These are phyloP conservation scores for Nicotiana attenuata DNA, from an alignment of 257 asterid species.

Conservation along the genomic window DNA sequence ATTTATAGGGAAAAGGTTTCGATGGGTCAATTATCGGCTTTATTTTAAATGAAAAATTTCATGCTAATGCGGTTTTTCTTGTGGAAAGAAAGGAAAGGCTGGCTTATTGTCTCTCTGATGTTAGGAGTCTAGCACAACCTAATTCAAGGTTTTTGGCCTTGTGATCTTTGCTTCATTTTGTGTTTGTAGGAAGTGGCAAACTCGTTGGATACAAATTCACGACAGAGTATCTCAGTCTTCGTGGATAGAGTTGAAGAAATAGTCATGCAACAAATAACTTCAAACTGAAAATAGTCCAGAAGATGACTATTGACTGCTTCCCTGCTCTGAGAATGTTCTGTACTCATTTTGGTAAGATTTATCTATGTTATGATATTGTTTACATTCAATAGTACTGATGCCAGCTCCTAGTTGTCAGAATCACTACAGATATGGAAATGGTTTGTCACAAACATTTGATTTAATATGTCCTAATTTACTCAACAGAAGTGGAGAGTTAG, in stretches of 20 bases:
- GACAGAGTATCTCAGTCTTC: slow-evolving; percentile 49
- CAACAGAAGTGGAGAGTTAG: not conserved
- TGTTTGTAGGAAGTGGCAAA: slow-evolving; percentile 54
- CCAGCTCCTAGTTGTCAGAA: not conserved
- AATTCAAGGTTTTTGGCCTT: not conserved
- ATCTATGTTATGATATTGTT: not conserved
- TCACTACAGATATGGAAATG: not conserved
- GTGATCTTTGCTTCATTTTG: not conserved
- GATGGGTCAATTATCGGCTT: not conserved
- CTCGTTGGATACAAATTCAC: slow-evolving; percentile 32
- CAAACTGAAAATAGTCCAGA: not conserved
- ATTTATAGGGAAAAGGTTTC: not conserved
- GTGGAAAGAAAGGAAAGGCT: not conserved
- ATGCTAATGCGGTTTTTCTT: not conserved
- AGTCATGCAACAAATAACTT: slow-evolving; percentile 43
- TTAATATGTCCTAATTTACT: too few species aligned
- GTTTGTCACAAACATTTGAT: too few species aligned
- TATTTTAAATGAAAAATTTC: too few species aligned
- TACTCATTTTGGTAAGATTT: not conserved
- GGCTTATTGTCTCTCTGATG: not conserved
- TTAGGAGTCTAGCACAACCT: not conserved
- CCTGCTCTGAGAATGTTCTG: not conserved
- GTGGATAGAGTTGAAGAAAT: slow-evolving; percentile 56
- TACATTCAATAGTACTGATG: not conserved
- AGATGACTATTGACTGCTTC: not conserved